Percentiles rank a stretch among this genome's conserved stretches.
phyloP scores from a whole-genome alignment of 345 rosid species.

The Hirschfeldia incana region DNA sequence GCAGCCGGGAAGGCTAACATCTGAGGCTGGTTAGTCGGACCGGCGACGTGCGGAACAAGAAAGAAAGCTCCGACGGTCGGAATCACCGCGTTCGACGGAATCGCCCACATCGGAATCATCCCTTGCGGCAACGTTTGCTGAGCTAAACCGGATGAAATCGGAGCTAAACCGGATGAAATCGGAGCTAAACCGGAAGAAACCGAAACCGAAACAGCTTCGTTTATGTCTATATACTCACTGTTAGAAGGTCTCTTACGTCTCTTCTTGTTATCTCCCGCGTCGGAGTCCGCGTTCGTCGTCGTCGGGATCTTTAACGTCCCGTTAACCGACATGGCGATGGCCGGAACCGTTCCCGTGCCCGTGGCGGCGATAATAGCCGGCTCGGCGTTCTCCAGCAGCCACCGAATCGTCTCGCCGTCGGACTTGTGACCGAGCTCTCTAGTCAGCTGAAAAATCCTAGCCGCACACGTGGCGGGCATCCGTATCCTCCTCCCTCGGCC shows the following conservation, averaged over 20 bases:
- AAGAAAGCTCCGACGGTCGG: slow-evolving; percentile 60
- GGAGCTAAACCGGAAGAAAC: slow-evolving; percentile 42
- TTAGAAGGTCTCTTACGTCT: slow-evolving; percentile 72
- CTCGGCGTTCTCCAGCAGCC: slow-evolving; percentile 88
- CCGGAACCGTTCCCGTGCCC: slow-evolving; percentile 92
- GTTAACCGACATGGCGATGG: slow-evolving; percentile 88
- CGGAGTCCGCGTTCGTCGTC: slow-evolving; percentile 49
- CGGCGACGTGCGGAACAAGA: slow-evolving; percentile 53
- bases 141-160: slow-evolving; percentile 32
- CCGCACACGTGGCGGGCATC: slow-evolving; percentile 95
- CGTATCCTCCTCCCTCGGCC: slow-evolving; percentile 95
- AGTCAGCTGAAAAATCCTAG: slow-evolving; percentile 83
- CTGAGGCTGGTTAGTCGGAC: slow-evolving; percentile 55
- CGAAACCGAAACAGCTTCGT: slow-evolving; percentile 48
- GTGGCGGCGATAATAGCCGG: slow-evolving; percentile 86
- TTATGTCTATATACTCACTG: slow-evolving; percentile 70
- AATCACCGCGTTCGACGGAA: slow-evolving; percentile 64
- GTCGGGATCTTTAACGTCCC: slow-evolving; percentile 87
- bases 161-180: background rate
- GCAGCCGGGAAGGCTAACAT: slow-evolving; percentile 61
- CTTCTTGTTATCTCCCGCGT: slow-evolving; percentile 54
- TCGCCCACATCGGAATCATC: slow-evolving; percentile 83
- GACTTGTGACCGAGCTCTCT: slow-evolving; percentile 89
- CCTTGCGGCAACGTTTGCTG: slow-evolving; percentile 53
- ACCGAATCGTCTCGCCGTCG: slow-evolving; percentile 87